Conservation (phyloP, 192 early-diverging fungal species). For the Entomortierella parvispora region DNA sequence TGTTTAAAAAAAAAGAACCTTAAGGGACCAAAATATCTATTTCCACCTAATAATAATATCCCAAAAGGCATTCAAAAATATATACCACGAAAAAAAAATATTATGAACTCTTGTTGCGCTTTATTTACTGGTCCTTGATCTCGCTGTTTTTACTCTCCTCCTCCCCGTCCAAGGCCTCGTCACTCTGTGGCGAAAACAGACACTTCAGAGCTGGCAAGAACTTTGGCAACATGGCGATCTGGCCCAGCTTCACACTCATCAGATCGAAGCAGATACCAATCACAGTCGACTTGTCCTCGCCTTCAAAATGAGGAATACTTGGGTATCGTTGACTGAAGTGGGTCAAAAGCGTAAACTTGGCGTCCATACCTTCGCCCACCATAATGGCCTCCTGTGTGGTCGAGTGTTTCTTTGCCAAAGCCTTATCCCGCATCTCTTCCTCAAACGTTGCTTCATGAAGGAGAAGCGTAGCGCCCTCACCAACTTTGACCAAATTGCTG, state of each 20-base stretch:
- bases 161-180: slow-evolving; percentile 54
- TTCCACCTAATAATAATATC: too few species aligned
- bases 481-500: slow-evolving; percentile 73
- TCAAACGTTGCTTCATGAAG: slow-evolving; percentile 95
- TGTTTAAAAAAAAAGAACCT: slow-evolving; percentile 12
- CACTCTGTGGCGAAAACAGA: slow-evolving; percentile 59
- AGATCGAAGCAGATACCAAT: slow-evolving; percentile 84
- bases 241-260: slow-evolving; percentile 68
- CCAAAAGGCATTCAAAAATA: too few species aligned
- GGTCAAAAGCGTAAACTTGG: slow-evolving; percentile 85
- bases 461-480: slow-evolving; percentile 76
- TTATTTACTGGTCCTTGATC: slow-evolving; percentile 19
- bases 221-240: slow-evolving; percentile 61
- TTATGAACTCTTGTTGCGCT: too few species aligned
- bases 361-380: slow-evolving; percentile 87
- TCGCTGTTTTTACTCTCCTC: slow-evolving; percentile 28
- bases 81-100: too few species aligned
- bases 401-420: slow-evolving; percentile 82
- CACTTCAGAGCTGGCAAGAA: slow-evolving; percentile 63
- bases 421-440: slow-evolving; percentile 74
- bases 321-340: slow-evolving; percentile 98
- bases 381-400: slow-evolving; percentile 89
- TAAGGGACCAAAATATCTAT: too few species aligned
- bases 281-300: slow-evolving; percentile 45
- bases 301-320: slow-evolving; percentile 72